Conservation (phyloP, 2,329 filamentous ascomycete genomes). For the Huntiella decipiens region DNA sequence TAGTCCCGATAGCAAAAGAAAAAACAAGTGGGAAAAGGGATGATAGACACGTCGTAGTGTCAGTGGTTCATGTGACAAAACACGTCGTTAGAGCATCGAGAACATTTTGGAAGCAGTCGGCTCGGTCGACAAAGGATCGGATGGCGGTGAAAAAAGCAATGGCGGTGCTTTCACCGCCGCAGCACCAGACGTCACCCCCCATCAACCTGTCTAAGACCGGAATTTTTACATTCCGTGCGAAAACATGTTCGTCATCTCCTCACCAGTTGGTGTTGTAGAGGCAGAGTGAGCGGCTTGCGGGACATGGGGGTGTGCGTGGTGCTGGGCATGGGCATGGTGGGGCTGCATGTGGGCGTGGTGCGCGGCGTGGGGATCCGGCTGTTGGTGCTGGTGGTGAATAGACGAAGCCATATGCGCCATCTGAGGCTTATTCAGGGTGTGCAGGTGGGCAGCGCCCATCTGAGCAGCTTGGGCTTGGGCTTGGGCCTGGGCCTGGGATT, state of each 20-base stretch:
- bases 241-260: conserved; percentile 98
- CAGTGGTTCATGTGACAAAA: too few relatives aligned
- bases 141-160: too few relatives aligned
- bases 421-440: conserved; percentile 46
- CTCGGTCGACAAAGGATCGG: too few relatives aligned
- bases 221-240: conserved; percentile 58
- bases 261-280: conserved; percentile 23
- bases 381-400: conserved; percentile 48
- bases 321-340: conserved; percentile 9
- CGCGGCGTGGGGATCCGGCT: conserved; percentile 43
- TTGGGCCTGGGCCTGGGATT: conserved; percentile 35
- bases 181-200: background rate
- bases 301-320: conserved; percentile 7
- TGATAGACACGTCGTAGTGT: too few relatives aligned
- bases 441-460: conserved; percentile 44
- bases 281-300: conserved; percentile 7
- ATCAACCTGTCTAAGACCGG: background rate
- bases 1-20: too few relatives aligned
- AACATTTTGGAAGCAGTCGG: too few relatives aligned
- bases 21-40: too few relatives aligned
- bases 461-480: conserved; percentile 5
- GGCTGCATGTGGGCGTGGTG: conserved; percentile 9
- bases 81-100: too few relatives aligned
- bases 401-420: conserved; percentile 46
- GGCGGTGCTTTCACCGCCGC: background rate